Evolutionary conservation across 495 filamentous ascomycete genomes (phyloP), one percentile per base, ranked within the genome.

Genomic region (Xylaria telfairii): DNA sequence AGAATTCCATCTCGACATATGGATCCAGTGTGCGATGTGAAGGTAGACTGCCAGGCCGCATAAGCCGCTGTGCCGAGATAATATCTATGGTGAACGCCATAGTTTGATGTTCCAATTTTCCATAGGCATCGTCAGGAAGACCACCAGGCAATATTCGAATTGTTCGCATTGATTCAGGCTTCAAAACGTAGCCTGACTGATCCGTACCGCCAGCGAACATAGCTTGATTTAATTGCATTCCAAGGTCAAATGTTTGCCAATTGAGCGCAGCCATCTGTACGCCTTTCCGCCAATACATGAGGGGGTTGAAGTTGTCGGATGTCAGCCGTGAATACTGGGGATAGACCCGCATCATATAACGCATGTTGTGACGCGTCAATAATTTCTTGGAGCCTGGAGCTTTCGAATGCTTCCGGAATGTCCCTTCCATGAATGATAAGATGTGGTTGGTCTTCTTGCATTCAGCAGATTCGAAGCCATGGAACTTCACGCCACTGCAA

Each of bases 251-350:
- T 0, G 95, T 99, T 79, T 99, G 96, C 96, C 96, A 99, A 79
- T 99, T 99, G 71, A 97, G 85, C 1, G 96, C 96, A 3, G 90
- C 93, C 95, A 98, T 97, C 79, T 98, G 95, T 12, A 97, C 96
- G 39, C 96, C 96, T 63, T 92, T 92, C 56, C 96, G 89, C 96
- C 96, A 99, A 79, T 93, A 96, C 67, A 90, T 89, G 66, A 94
- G 86, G 0, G 96, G 96, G 75, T 98, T 93, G 74, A 97, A 97
- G 79, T 99, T 99, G 67, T 90, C 90, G 7, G 96, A 98, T 42
- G 86, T 86, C 44, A 97, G 83, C 17, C 96, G 93, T 67, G 87
- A 90, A 13, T 85, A 90, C 21, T 91, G 91, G 4, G 96, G 96
- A 79, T 99, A 99, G 39, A 98, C 93, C 47, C 96, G 90, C 86